Base-by-base conservation (phyloP, 192 early-diverging fungal species). In the Ambispora gerdemannii region DNA sequence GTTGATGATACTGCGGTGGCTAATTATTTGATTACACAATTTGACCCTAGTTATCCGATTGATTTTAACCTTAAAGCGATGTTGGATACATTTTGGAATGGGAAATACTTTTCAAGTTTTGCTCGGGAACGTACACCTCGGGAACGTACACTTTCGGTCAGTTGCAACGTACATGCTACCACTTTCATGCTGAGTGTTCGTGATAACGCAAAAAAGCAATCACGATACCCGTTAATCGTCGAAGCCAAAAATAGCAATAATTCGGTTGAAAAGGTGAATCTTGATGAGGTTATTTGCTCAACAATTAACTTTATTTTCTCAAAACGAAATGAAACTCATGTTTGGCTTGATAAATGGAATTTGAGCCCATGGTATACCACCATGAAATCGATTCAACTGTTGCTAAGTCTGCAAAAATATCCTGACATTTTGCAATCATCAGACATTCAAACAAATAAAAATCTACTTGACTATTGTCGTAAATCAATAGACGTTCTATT, bases 331-430 rank as follows among this genome's bases (percentile, higher is more conserved):
- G 27, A 69, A 43, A 22, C 20, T 20, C 10, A 4, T 4, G 0
- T 24, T 36, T 69, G 52, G 67, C 27, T n/a, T 13, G 67, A 69
- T 28, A 56, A 56, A 69, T 69, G 67, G 67, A 32, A 69, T 19
- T 22, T 19, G 19, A 56, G 52, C 31, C 51, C 67, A 2, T 31
- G 25, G 3, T 69, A 69, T 13, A 36, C 52, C 6, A 56, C 67
- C 25, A 28, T 56, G 2, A 69, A 55, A 36, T 22, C 52, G 17
- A 69, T 27, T 7, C 6, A 53, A 19, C 0, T 56, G 1, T 15
- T 69, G n/a, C 33, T 69, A 35, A 52, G 33, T 13, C 43, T 69
- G 25, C 17, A 3, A 24, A 4, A 13, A 4, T 36, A 56, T 56
- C 67, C 67, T 0, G 52, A 55, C 17, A 11, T 68, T 11, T 8